Evolutionary conservation across 176 grass and related monocot species (phyloP).

Genomic region (Carex myosuroides): DNA sequence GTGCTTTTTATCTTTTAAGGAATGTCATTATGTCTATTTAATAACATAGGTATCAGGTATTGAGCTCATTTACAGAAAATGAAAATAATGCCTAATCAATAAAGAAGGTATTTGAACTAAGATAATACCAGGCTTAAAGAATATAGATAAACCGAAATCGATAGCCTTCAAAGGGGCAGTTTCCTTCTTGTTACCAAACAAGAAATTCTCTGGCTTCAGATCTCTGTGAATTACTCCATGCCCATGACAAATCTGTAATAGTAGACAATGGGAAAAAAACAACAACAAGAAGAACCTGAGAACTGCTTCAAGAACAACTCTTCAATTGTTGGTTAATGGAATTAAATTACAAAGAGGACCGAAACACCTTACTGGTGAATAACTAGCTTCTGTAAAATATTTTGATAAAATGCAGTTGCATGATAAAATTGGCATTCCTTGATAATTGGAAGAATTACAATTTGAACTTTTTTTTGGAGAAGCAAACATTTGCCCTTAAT

Average conservation of each 20-base stretch:
- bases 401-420: slow-evolving; percentile 4
- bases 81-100: neutral
- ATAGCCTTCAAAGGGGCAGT: slow-evolving; percentile 86
- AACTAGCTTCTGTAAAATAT: neutral
- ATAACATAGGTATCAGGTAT: neutral
- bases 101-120: neutral
- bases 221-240: slow-evolving; percentile 95
- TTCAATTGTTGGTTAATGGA: neutral
- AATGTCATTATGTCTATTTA: neutral
- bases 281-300: neutral
- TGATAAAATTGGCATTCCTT: neutral
- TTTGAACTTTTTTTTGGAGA: neutral
- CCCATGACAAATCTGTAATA: slow-evolving; percentile 72
- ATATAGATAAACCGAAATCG: slow-evolving; percentile 91
- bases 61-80: neutral
- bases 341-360: neutral
- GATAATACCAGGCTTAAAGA: slow-evolving; percentile 76
- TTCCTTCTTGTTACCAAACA: slow-evolving; percentile 88
- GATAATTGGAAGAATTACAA: neutral
- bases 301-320: neutral
- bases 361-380: neutral
- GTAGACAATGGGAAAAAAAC: neutral
- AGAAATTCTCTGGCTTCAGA: slow-evolving; percentile 96
- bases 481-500: neutral
- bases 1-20: neutral